Evolutionary conservation across 2,329 filamentous ascomycete genomes (phyloP), one percentile per base, ranked within the genome.

Genomic region (Cercospora sojina): DNA sequence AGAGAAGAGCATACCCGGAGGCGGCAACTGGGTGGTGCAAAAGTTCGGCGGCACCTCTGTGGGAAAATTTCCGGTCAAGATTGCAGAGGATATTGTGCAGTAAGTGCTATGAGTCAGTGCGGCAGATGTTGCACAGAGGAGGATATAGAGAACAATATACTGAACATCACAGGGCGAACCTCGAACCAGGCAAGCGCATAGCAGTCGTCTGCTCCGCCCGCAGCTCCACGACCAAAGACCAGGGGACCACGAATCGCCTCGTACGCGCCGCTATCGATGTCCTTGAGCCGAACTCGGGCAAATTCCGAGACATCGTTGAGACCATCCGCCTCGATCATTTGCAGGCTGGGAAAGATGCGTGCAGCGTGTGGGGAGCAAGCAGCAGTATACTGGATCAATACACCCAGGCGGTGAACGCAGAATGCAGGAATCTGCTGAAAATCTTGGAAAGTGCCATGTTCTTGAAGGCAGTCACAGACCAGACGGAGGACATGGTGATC

Each of bases 41-140:
- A 97, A 97, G 80, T 97, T 96, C 79, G 93, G 93, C 69, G 94
- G 94, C 60, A 99, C 94, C 61, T 96, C 92, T 77, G 91, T 98
- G 60, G 95, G 94, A 74, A 98, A 98, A 81, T 97, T 96, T 75
- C 90, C 93, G 61, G 85, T 81, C 71, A 80, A 81, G 70, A 84
- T 84, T 75, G 82, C 81, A 66, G 74, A 77, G 70, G 79, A 91
- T 74, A 92, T 94, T 76, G 86, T 93, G 70, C 76, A 80, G 81
- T 83, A 74, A 75, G 78, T 74, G 38, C 27, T 23, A 51, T 59
- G 27, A 57, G 25, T 57, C 53, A 57, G 18, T 32, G 53, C 9
- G 27, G 5, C 23, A 16, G 12, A 51, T 10, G 41, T 23, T 47
- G 41, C 41, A 47, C 18, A 10, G 41, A 47, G 41, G 18, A 23